phyloP scores from a whole-genome alignment of 345 rosid species.

The Eutrema heterophyllum region DNA sequence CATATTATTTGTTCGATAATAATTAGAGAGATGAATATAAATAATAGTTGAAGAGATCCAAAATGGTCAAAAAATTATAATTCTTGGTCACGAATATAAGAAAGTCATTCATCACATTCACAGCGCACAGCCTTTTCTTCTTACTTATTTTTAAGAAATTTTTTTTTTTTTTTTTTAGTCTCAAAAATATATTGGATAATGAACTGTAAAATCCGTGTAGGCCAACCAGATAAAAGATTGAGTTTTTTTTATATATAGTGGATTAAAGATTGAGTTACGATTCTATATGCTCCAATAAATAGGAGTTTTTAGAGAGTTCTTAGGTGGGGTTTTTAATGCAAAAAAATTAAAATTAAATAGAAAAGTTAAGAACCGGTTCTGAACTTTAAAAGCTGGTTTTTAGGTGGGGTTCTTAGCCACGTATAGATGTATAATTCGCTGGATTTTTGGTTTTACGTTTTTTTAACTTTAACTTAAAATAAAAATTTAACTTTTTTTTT shows the following conservation, averaged over 20 bases:
- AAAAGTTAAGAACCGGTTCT: too few species aligned
- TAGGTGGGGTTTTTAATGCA: too few species aligned
- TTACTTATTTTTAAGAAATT: not conserved
- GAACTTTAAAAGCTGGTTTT: too few species aligned
- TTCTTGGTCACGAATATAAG: constrained; percentile 24
- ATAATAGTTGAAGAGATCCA: constrained; percentile 7
- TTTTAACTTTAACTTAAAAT: too few species aligned
- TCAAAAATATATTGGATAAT: not conserved
- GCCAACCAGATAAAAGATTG: not conserved
- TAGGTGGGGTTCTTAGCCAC: too few species aligned
- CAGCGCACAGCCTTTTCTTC: not conserved
- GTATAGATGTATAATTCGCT: too few species aligned
- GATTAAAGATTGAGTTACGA: not conserved
- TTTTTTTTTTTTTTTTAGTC: not conserved
- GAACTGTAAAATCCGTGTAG: not conserved
- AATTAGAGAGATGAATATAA: not conserved
- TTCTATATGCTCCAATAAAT: too few species aligned
- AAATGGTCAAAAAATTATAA: not conserved
- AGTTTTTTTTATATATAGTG: not conserved
- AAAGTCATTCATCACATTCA: not conserved
- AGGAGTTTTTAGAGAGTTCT: too few species aligned
- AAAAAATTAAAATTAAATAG: too few species aligned
- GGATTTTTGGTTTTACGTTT: too few species aligned
- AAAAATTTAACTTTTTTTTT: too few species aligned
- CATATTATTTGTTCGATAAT: constrained; percentile 8